A percentile compares a stretch with the other conserved stretches of the same genome.
phyloP scores from a whole-genome alignment of 2,329 filamentous ascomycete genomes.

The Alternaria triticimaculans region DNA sequence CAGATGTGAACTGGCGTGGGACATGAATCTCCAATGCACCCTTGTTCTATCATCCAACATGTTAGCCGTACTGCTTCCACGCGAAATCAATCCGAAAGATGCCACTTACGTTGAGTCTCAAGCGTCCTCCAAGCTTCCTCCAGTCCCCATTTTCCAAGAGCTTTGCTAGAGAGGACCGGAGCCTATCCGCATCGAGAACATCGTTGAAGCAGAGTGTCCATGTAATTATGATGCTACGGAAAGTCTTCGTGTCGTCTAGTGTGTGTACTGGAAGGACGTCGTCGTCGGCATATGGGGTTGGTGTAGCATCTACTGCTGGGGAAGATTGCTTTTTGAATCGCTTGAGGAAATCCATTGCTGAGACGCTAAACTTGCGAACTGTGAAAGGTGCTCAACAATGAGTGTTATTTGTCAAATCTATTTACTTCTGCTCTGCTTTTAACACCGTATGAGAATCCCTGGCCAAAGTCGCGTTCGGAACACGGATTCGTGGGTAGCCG shows the following conservation, averaged over 20 bases:
- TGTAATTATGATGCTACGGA: slow-evolving; percentile 19
- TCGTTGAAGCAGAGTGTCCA: slow-evolving; percentile 55
- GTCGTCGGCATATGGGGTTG: slow-evolving; percentile 10
- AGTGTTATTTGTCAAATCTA: background rate
- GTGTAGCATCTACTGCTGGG: background rate
- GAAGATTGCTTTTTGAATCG: background rate
- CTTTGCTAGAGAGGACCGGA: slow-evolving; percentile 44
- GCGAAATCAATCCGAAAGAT: background rate
- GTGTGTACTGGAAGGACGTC: slow-evolving; percentile 25
- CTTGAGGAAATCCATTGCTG: background rate
- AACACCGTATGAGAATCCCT: background rate
- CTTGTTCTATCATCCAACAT: slow-evolving; percentile 21
- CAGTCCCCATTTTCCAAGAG: slow-evolving; percentile 55
- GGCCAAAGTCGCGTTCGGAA: background rate
- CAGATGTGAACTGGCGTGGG: slow-evolving; percentile 42
- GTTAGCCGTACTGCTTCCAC: background rate
- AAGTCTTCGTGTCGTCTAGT: slow-evolving; percentile 25
- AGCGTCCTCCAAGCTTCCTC: slow-evolving; percentile 55
- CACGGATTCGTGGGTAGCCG: background rate
- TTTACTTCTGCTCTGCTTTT: background rate
- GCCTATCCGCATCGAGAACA: slow-evolving; percentile 52
- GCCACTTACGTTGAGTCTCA: slow-evolving; percentile 50
- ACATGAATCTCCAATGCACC: slow-evolving; percentile 50
- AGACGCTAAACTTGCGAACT: background rate
- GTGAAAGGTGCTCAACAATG: background rate